Evolutionary conservation across 192 early-diverging fungal species (phyloP), one percentile per base, ranked within the genome.

Genomic region (Gryganskiella cystojenkinii): DNA sequence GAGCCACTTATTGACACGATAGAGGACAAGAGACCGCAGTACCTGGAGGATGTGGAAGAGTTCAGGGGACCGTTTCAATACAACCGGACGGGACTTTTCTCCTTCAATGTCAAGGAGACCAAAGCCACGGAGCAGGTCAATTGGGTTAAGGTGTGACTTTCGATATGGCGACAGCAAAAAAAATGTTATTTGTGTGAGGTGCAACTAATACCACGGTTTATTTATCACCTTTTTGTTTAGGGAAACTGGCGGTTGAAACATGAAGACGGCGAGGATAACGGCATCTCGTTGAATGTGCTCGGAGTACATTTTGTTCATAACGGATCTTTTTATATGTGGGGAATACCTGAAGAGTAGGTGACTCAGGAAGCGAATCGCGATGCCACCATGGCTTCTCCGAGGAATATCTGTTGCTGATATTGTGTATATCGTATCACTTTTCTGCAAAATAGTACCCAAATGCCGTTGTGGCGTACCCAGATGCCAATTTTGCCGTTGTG

Each of bases 221-320:
- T 22, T 47, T 37, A 24, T 31, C 22, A 49, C 27, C 24, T 52
- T 44, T 20, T 28, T 8, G 17, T 42, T 51, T 44, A 87, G 86
- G 86, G 82, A 7, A 76, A 52, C 45, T 71, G 85, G 67, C 67
- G 81, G 37, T 7, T 87, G 17, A 76, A 79, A 35, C 80, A 87
- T 55, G 70, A 72, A 3, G 82, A 87, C 31, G 75, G 71, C n/a
- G 75, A 78, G 13, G 84, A 84, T 47, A 74, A 66, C 60, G 85
- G 85, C 0, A 73, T 84, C 17, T 61, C 83, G 20, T 55, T 87
- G 40, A 56, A 63, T 17, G 79, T 82, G 14, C 82, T 82, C 40
- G 86, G 86, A 25, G 64, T 85, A 27, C 86, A 87, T 37, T 87
- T 82, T 56, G 76, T 85, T 42, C 65, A 72, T n/a, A 85, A 87